Evolutionary conservation across 2,329 filamentous ascomycete genomes (phyloP).

Genomic region (Fusarium algeriense): DNA sequence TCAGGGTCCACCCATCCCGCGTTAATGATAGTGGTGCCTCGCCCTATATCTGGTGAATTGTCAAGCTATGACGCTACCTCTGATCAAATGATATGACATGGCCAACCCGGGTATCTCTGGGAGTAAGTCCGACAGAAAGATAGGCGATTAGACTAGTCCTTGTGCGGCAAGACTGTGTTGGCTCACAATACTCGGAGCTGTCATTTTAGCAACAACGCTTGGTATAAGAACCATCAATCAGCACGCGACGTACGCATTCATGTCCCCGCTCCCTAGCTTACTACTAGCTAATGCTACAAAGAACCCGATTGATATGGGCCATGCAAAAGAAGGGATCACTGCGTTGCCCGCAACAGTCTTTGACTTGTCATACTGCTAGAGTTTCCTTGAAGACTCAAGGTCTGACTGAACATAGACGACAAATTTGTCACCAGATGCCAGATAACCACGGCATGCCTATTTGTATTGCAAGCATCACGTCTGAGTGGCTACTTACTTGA

Average conservation of each 20-base stretch:
- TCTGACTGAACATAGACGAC: background rate
- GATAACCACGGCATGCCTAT: background rate
- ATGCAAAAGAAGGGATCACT: background rate
- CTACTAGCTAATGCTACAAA: background rate
- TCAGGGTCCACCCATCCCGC: background rate
- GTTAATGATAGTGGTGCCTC: constrained; percentile 2
- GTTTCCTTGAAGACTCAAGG: background rate
- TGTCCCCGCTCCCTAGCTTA: no score
- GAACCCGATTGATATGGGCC: background rate
- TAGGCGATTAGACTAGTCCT: background rate
- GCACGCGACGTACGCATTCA: background rate
- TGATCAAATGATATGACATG: background rate
- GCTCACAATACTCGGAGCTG: background rate
- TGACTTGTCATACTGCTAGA: background rate
- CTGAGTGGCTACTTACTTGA: background rate
- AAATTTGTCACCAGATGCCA: background rate
- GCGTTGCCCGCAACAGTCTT: no score
- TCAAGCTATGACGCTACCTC: background rate
- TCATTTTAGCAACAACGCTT: background rate
- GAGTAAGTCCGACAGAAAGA: background rate
- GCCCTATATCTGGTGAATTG: constrained; percentile 1
- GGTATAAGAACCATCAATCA: background rate
- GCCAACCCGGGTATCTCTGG: background rate
- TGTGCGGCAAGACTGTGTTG: background rate
- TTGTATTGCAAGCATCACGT: background rate